Percentiles rank a stretch among this genome's conserved stretches.
Conservation (phyloP, 202 grass and related monocot species). For the Saccharum hybrid region DNA sequence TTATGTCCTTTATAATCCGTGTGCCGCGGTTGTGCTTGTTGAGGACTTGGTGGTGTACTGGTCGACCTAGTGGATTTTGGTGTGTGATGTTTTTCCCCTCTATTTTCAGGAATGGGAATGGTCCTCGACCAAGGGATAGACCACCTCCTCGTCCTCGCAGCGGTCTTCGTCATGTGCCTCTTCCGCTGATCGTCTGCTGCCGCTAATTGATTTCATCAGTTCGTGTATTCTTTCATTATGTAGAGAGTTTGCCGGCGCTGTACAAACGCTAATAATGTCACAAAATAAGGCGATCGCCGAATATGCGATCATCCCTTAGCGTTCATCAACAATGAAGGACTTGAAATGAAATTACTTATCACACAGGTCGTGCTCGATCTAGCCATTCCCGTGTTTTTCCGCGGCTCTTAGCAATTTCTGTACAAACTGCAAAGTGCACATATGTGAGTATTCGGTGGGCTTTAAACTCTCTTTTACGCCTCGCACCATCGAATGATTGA, state of each 20-base stretch:
- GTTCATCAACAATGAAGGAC: too few species aligned
- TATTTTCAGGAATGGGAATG: slow-evolving; percentile 4
- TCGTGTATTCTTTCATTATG: neutral
- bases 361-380: too few species aligned
- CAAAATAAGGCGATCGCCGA: neutral
- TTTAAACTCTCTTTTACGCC: too few species aligned
- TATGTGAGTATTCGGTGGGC: too few species aligned
- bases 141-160: slow-evolving; percentile 44
- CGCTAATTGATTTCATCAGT: neutral
- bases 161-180: slow-evolving; percentile 35
- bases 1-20: neutral
- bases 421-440: too few species aligned
- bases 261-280: neutral
- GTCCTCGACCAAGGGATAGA: slow-evolving; percentile 34
- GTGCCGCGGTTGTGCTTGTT: neutral
- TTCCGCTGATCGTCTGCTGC: slow-evolving; percentile 12
- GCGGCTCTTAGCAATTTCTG: too few species aligned
- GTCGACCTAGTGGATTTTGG: too few species aligned
- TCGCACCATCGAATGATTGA: too few species aligned
- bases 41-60: neutral
- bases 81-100: neutral
- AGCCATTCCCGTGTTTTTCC: too few species aligned
- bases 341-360: neutral
- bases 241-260: neutral
- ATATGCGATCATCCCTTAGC: neutral